These are phyloP conservation scores for Colletotrichum tabaci DNA, from an alignment of 2,329 filamentous ascomycete genomes.

Conservation along the genomic window DNA sequence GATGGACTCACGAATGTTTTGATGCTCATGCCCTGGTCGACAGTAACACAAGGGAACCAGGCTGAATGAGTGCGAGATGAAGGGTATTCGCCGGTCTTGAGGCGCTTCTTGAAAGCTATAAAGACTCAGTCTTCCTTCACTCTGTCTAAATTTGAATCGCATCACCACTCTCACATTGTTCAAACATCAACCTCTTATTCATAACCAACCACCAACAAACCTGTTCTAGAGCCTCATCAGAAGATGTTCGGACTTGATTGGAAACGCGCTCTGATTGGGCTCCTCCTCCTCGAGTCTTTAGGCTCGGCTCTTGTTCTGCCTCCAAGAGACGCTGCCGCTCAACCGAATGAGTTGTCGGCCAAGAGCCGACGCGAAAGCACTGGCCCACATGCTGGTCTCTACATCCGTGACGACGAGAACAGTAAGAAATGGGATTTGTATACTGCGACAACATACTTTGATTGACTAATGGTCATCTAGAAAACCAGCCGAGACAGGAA, in stretches of 20 bases:
- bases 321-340: neutral
- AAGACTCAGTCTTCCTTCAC: too few relatives aligned
- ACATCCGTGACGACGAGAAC: conserved; percentile 10
- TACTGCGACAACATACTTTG: neutral
- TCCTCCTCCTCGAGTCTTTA: conserved; percentile 22
- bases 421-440: neutral
- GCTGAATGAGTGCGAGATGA: neutral
- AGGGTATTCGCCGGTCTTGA: too few relatives aligned
- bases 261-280: conserved; percentile 16
- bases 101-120: neutral
- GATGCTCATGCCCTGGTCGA: neutral
- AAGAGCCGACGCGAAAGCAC: neutral
- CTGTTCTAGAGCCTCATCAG: too few relatives aligned
- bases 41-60: neutral
- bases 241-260: conserved; percentile 14
- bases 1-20: neutral
- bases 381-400: neutral
- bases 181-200: neutral
- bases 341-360: neutral
- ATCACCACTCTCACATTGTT: too few relatives aligned
- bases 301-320: conserved; percentile 18
- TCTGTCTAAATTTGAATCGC: too few relatives aligned
- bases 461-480: neutral
- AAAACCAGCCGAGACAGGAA: neutral
- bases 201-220: neutral